These are phyloP conservation scores for Chrysoporthe cubensis DNA, from an alignment of 2,329 filamentous ascomycete species.

Conservation along the genomic window DNA sequence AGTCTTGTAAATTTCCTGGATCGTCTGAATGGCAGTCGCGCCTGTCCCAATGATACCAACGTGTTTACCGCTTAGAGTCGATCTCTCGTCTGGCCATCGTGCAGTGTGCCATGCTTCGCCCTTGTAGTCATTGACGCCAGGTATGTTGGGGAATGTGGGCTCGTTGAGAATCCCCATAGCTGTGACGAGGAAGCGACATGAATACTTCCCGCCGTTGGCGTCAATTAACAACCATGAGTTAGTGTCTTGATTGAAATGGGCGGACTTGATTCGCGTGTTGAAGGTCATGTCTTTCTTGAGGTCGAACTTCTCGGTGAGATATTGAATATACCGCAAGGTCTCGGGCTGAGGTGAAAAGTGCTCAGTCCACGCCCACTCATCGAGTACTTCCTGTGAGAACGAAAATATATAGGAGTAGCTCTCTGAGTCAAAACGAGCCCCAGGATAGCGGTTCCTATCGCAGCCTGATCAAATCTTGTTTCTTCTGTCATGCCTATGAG, in stretches of 20 bases:
- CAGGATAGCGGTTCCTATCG: conserved; percentile 16
- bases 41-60: conserved; percentile 19
- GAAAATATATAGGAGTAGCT: conserved; percentile 50
- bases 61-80: background rate
- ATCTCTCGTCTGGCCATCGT: conserved; percentile 6
- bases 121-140: conserved; percentile 14
- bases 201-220: background rate
- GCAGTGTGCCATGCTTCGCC: conserved; percentile 15
- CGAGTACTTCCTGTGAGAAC: conserved; percentile 45
- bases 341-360: conserved; percentile 41
- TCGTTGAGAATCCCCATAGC: conserved; percentile 18
- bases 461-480: background rate
- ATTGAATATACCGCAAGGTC: conserved; percentile 44
- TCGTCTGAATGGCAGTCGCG: conserved; percentile 17
- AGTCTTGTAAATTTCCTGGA: conserved; percentile 8
- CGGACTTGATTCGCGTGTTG: conserved; percentile 13
- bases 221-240: conserved; percentile 17
- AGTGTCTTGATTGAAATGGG: conserved; percentile 25
- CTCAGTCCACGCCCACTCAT: conserved; percentile 47
- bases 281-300: conserved; percentile 3
- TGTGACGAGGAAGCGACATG: conserved; percentile 4
- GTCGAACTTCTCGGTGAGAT: conserved; percentile 40
- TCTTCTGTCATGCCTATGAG: background rate
- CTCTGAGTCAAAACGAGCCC: conserved; percentile 49
- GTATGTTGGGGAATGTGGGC: conserved; percentile 16